Conservation (phyloP, 805 yeast species). For the Candida michaelii region DNA sequence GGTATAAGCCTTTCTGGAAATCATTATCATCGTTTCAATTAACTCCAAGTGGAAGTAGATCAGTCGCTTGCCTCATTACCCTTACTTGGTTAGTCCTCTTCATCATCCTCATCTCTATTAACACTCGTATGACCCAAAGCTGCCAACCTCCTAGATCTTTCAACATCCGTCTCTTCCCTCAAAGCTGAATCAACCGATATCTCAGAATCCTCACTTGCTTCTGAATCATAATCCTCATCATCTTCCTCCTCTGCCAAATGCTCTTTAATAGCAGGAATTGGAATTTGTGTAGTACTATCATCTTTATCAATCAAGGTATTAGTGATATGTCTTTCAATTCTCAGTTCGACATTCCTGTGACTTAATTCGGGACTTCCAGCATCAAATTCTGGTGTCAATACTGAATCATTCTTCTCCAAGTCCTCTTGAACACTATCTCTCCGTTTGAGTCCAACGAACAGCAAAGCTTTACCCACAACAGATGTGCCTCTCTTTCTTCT, state of each 20-base stretch:
- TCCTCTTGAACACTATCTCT: conserved; percentile 9
- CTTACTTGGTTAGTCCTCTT: conserved; percentile 41
- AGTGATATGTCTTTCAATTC: conserved; percentile 10
- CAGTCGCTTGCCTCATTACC: no score
- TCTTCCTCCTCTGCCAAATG: conserved; percentile 7
- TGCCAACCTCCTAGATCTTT: conserved; percentile 59
- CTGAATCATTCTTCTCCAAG: conserved; percentile 10
- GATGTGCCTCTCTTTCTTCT: conserved; percentile 40
- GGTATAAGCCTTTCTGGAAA: no score
- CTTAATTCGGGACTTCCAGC: conserved; percentile 12
- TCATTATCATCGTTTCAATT: no score
- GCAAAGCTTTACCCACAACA: conserved; percentile 47
- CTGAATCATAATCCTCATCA: conserved; percentile 9
- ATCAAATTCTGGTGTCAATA: conserved; percentile 14
- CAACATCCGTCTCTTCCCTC: conserved; percentile 61
- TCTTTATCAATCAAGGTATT: conserved; percentile 5
- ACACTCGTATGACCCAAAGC: conserved; percentile 49
- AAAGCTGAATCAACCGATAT: conserved; percentile 24
- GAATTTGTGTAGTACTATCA: conserved; percentile 7
- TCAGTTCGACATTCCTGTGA: conserved; percentile 6
- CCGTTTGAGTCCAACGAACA: conserved; percentile 52
- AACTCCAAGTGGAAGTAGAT: no score
- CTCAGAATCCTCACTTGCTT: conserved; percentile 17
- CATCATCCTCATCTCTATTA: conserved; percentile 46
- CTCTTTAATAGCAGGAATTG: conserved; percentile 9